Base-by-base conservation (phyloP, 2,329 filamentous ascomycete genomes). In the Akanthomyces lecanii region DNA sequence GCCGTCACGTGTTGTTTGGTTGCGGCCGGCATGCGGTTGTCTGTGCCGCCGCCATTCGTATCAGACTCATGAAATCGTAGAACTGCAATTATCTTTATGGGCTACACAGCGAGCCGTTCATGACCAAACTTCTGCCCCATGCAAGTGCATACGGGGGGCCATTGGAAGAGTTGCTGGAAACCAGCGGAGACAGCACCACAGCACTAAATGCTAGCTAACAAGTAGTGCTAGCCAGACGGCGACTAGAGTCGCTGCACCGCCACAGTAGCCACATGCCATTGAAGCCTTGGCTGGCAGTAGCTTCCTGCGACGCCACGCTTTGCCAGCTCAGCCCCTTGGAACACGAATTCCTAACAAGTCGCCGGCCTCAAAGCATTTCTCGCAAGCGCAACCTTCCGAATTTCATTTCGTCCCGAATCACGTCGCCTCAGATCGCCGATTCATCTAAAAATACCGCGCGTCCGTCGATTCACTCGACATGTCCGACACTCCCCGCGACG, bases 401-500 rank as follows among this genome's bases (percentile, higher is more conserved):
- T 14, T 40, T 5, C 23, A 28, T 40, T 30, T 23, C 40, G 21
- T 6, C 8, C 18, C 8, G 23, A 59, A 40, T 50, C 45, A 18
- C 33, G 28, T 50, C 36, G 23, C 33, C 23, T 16, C 45, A 7
- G 33, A 50, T 50, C 16, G 25, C 28, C 23, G 25, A 33, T 1
- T 10, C 16, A 38, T 47, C 25, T 21, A 6, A 1, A 3, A 2
- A 38, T 21, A 48, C 3, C 16, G 16, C 58, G n/a, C 28, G n/a
- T 5, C 23, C 30, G 59, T 48, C 51, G 51, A 48, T 12, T 30
- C 42, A 30, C 52, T 54, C 53, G 42, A 62, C 67, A 84, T 83
- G 81, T 76, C 80, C 71, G 81, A 83, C 72, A 72, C 76, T 61
- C 74, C 78, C 64, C 75, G 75, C 67, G 76, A 74, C 67, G 72